Base-by-base conservation (phyloP, 1,284 basidiomycete genomes). In the Heterobasidion occidentale region DNA sequence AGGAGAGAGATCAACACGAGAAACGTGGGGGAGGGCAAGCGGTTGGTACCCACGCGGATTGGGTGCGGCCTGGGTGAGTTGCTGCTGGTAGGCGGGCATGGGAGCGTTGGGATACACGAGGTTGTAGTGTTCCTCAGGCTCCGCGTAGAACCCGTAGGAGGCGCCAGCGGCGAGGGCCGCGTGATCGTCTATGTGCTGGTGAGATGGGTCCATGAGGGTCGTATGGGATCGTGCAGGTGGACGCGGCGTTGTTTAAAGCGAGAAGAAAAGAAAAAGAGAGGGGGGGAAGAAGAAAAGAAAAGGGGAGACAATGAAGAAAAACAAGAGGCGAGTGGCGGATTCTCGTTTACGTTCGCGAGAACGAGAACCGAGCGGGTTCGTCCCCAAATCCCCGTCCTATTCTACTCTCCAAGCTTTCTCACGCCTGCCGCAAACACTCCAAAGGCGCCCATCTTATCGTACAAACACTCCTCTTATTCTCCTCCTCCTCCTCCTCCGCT, bases 21-120 rank as follows among this genome's bases (percentile, higher is more conserved):
- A 57, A 59, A 60, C 59, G 58, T 58, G 61, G 58, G 56, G 52
- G 46, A 51, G 49, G 33, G 51, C 38, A 36, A 17, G 46, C 42
- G 53, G 55, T 47, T 53, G 56, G 54, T 59, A 66, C 64, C 55
- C 64, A 66, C 64, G 64, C 57, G 64, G 55, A 58, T 51, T 63
- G 52, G 65, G 60, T 55, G 62, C 61, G 60, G 59, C 27, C 50
- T 58, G 64, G 58, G 64, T 64, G 60, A 65, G 61, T 49, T 49
- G 50, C 52, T 62, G 48, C 52, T 62, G 48, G 53, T 61, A 62
- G 44, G 38, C 44, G 52, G 51, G 55, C 46, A 61, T 59, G 60
- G 53, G 56, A 52, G 58, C 56, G 46, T 47, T 47, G 14, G 19
- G 36, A 54, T 61, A 61, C 59, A 61, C 60, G 59, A 61, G 60